Base-by-base conservation (phyloP, 2,329 filamentous ascomycete genomes). In the Colletotrichum melonis region DNA sequence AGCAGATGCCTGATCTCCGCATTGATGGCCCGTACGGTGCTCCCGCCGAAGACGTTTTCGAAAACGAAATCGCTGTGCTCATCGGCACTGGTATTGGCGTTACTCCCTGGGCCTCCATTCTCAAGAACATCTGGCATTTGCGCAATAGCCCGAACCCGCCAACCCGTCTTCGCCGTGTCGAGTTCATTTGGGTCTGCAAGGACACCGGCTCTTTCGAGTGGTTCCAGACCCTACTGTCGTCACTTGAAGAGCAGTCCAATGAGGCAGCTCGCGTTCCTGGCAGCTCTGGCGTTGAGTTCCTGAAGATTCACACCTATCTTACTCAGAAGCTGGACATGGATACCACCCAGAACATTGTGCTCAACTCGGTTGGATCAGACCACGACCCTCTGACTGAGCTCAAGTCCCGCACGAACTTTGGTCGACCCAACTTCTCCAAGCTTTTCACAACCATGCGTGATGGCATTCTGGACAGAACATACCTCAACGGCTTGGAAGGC, bases 121-220 rank as follows among this genome's bases (percentile, higher is more conserved):
- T 97, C 76, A 99, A 99, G 87, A 98, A 98, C 82, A 98, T 99
- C 84, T 99, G 95, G 94, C 96, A 99, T 82, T 89, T 97, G 79
- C 95, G 97, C 75, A 93, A 97, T 76, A 91, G 92, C 19, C 95
- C 96, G 8, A 97, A 98, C 86, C 94, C 95, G 28, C 95, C 96
- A 1, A 92, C 91, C 63, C 94, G 96, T 80, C 92, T 99, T 59
- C 94, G 95, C 73, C 93, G 97, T 82, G 96, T 99, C 38, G 97
- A 99, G 83, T 99, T 99, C 84, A 97, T 99, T 86, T 99, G 97
- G 97, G 93, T 98, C 64, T 98, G 96, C 89, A 97, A 94, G 82
- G 95, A 98, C 80, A 98, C 95, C 0, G 93, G 91, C 42, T 98
- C 95, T 0, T 99, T 99, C 80, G 97, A 98, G 85, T 99, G 97